A percentile compares a stretch with the other conserved stretches of the same genome.
Evolutionary conservation across 2,329 filamentous ascomycete species (phyloP).

Genomic region (Arachnomyces sp.): DNA sequence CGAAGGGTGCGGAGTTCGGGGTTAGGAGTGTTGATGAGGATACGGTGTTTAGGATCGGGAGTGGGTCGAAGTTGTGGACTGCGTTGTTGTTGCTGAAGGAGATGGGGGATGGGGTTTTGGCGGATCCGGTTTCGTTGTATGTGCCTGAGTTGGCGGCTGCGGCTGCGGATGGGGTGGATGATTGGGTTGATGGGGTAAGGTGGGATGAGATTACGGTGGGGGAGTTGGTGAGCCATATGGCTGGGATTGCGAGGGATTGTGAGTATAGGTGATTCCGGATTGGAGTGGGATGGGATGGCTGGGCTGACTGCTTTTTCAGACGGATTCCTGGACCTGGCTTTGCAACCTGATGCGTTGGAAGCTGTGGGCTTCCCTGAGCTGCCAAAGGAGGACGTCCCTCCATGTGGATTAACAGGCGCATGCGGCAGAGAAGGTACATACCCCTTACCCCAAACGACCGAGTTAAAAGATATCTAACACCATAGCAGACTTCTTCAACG

Average conservation of each 20-base stretch:
- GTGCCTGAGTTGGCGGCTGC: conserved; percentile 33
- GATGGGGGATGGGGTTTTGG: conserved; percentile 28
- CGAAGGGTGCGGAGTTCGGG: conserved; percentile 21
- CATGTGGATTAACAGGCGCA: too few relatives aligned
- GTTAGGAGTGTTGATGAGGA: conserved; percentile 32
- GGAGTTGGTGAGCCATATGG: conserved; percentile 39
- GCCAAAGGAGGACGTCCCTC: too few relatives aligned
- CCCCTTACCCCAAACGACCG: too few relatives aligned
- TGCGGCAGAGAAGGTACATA: too few relatives aligned
- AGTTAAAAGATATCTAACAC: conserved; percentile 12
- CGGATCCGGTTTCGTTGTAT: conserved; percentile 40
- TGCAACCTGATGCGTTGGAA: conserved; percentile 18
- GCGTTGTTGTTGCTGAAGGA: conserved; percentile 31
- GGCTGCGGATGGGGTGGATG: conserved; percentile 18
- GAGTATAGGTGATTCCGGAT: conserved; percentile 18
- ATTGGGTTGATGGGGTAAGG: conserved; percentile 27
- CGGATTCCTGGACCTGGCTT: conserved; percentile 22
- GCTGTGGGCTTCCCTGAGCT: not conserved
- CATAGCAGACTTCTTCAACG: conserved; percentile 21
- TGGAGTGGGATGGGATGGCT: too few relatives aligned
- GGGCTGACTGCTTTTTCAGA: too few relatives aligned
- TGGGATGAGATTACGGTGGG: conserved; percentile 44
- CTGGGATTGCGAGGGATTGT: conserved; percentile 36
- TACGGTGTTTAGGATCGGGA: conserved; percentile 37
- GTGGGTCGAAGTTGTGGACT: conserved; percentile 32